A percentile compares a stretch with the other conserved stretches of the same genome.
Conservation (phyloP, 192 early-diverging fungal species). For the Backusella sp. region DNA sequence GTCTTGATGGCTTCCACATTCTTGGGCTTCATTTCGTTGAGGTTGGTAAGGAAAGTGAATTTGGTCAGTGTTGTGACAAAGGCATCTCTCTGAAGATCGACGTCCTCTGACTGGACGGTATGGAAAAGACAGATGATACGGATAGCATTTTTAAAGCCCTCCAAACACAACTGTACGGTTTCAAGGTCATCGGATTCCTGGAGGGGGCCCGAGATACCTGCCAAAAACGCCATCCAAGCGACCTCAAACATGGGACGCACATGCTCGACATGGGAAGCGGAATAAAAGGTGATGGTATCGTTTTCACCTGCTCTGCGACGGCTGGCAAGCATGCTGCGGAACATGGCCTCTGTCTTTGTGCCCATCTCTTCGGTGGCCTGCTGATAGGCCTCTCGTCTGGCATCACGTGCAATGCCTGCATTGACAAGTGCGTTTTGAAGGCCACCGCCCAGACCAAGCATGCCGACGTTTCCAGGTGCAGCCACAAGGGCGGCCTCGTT, state of each 20-base stretch:
- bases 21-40: constrained; percentile 86
- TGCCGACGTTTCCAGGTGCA: constrained; percentile 43
- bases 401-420: constrained; percentile 38
- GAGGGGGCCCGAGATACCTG: constrained; percentile 77
- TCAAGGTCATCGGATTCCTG: constrained; percentile 81
- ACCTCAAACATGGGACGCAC: constrained; percentile 91
- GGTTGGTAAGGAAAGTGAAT: constrained; percentile 82
- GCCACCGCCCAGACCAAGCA: constrained; percentile 35
- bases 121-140: constrained; percentile 77
- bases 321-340: constrained; percentile 58
- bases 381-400: constrained; percentile 55
- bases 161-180: constrained; percentile 67
- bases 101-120: constrained; percentile 48
- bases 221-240: constrained; percentile 85
- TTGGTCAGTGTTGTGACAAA: constrained; percentile 90
- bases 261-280: constrained; percentile 81
- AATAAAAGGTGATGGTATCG: constrained; percentile 50
- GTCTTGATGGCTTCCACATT: constrained; percentile 90
- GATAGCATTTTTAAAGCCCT: constrained; percentile 80
- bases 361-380: constrained; percentile 67
- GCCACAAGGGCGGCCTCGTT: constrained; percentile 51
- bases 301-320: constrained; percentile 49
- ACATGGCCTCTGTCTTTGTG: constrained; percentile 68
- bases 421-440: constrained; percentile 42
- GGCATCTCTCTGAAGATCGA: constrained; percentile 88